phyloP scores from a whole-genome alignment of 1,139 yeast species.

The Pichia cactophila region DNA sequence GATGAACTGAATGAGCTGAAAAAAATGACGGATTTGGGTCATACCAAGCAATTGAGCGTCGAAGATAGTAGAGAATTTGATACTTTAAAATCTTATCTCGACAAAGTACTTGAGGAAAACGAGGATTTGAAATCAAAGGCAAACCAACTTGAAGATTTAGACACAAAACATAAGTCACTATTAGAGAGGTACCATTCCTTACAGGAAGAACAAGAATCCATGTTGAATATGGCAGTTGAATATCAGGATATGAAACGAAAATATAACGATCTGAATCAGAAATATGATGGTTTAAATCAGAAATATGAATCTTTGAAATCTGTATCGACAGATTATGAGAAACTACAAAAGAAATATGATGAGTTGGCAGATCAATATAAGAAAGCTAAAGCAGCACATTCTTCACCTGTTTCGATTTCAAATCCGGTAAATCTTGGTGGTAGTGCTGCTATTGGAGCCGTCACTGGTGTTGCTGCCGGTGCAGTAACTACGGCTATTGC shows the following conservation, averaged over 20 bases:
- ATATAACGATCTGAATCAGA: background rate
- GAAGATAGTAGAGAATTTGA: conserved; percentile 12
- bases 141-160: background rate
- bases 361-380: conserved; percentile 1
- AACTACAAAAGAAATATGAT: background rate
- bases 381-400: background rate
- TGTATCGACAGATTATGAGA: background rate
- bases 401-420: background rate
- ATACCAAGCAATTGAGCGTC: conserved; percentile 11
- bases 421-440: background rate
- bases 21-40: conserved; percentile 7
- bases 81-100: conserved; percentile 13
- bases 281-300: background rate
- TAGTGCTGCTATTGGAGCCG: conserved; percentile 1
- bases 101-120: conserved; percentile 15
- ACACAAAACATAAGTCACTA: background rate
- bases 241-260: background rate
- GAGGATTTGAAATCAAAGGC: conserved; percentile 6
- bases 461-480: conserved; percentile 10
- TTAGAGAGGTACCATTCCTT: background rate
- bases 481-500: conserved; percentile 11
- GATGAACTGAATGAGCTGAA: conserved; percentile 10
- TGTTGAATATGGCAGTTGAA: background rate
- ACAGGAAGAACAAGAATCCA: background rate
- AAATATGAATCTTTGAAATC: background rate